These are phyloP conservation scores for Saccharomycopsis hybrid DNA, from an alignment of 1,139 yeast species.

Conservation along the genomic window DNA sequence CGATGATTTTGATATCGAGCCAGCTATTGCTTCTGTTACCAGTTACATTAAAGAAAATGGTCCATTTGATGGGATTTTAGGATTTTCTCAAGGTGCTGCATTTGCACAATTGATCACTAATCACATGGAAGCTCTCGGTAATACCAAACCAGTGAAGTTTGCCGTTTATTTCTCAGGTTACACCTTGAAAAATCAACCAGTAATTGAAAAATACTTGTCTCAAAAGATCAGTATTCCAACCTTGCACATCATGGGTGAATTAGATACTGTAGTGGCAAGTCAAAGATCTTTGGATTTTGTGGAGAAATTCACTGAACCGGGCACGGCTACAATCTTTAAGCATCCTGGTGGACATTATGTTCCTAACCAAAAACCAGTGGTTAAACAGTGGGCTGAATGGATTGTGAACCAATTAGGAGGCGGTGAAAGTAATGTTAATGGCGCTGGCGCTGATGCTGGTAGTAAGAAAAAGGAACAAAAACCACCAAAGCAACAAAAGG, in stretches of 20 bases:
- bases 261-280: slow-evolving; percentile 54
- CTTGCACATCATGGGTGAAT: slow-evolving; percentile 53
- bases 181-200: slow-evolving; percentile 42
- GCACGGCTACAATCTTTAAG: slow-evolving; percentile 42
- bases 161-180: slow-evolving; percentile 51
- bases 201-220: slow-evolving; percentile 21
- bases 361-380: slow-evolving; percentile 40
- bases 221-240: slow-evolving; percentile 46
- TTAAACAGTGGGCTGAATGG: slow-evolving; percentile 20
- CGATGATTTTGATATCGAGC: slow-evolving; percentile 37
- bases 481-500: slow-evolving; percentile 4
- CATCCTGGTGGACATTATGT: slow-evolving; percentile 86
- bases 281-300: slow-evolving; percentile 43
- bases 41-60: slow-evolving; percentile 61
- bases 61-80: slow-evolving; percentile 83
- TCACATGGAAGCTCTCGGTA: slow-evolving; percentile 35
- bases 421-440: neutral
- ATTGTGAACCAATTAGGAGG: slow-evolving; percentile 7
- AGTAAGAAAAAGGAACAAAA: neutral
- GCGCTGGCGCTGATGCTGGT: neutral
- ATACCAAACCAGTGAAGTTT: slow-evolving; percentile 36
- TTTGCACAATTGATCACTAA: slow-evolving; percentile 58
- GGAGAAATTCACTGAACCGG: slow-evolving; percentile 37
- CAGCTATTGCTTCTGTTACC: slow-evolving; percentile 46
- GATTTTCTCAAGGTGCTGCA: slow-evolving; percentile 94